Evolutionary conservation across 148 eudicot species (phyloP), one percentile per base, ranked within the genome.

Genomic region (Rhododendron kiyosumense): DNA sequence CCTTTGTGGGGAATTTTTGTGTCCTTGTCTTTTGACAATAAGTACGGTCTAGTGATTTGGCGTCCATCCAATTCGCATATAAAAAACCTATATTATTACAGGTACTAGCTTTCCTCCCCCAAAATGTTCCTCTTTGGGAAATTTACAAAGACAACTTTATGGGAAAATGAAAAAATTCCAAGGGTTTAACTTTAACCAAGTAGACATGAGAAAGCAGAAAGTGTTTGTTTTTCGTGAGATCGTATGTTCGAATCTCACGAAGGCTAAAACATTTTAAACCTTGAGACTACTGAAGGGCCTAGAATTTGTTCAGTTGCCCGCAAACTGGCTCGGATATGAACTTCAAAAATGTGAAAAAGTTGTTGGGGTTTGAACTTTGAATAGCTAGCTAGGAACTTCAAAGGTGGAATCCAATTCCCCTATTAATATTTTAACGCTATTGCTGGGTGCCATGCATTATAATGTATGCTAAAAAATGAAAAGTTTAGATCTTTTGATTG

Each of bases 361-460:
- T 17, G 20, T 57, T 5, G 20, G 61, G 61, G 22, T 18, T 57
- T 18, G n/a, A 59, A 22, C 22, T 18, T 57, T 18, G 9, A 22
- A 22, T 59, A 59, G 65, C n/a, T 59, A 59, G 65, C n/a, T 59
- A 59, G 65, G n/a, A 22, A 28, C 26, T 81, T 81, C 22, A 24
- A 17, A 18, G 45, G 22, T 52, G n/a, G 85, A 69, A 67, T 83
- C 85, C 57, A 67, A 67, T 83, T 83, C 85, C 30, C 54, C 54
- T 14, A 43, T 65, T 32, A 32, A 32, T 32, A 32, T 32, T 28
- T 7, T 38, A 59, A 59, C 10, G 22, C 13, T 30, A 81, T 51
- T 3, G 36, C 36, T 34, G n/a, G 45, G 59, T 32, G 46, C 71
- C 41, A 6, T 17, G 13, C 15, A 81, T 57, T 57, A 18, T n/a